Conservation (phyloP, 305 asterid genomes). For the Caryopteris hybrid region DNA sequence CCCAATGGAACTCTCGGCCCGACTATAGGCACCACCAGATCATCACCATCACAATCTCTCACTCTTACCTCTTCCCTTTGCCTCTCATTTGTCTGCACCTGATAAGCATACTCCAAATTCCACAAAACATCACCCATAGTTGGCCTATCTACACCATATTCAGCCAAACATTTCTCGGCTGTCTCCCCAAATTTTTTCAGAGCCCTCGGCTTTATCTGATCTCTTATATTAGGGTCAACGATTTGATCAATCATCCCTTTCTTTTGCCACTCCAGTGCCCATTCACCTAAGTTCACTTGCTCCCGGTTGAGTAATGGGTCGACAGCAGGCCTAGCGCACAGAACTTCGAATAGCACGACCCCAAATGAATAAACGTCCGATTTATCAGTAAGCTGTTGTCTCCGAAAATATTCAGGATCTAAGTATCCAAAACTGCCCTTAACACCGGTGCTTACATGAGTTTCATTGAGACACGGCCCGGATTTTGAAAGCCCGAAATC, state of each 20-base stretch:
- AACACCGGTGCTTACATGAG: constrained; percentile 89
- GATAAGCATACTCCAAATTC: constrained; percentile 79
- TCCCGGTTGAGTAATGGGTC: constrained; percentile 51
- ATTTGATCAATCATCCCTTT: constrained; percentile 58
- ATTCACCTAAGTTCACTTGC: constrained; percentile 70
- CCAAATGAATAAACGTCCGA: constrained; percentile 91
- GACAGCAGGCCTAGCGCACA: constrained; percentile 81
- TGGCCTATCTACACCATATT: constrained; percentile 83
- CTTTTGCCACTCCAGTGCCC: constrained; percentile 75
- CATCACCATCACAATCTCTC: constrained; percentile 10
- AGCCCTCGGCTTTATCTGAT: constrained; percentile 49
- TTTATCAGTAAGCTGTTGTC: constrained; percentile 81
- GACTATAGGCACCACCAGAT: constrained; percentile 13
- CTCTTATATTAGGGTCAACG: constrained; percentile 46
- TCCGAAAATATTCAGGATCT: constrained; percentile 81
- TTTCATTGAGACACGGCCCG: constrained; percentile 78
- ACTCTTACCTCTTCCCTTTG: constrained; percentile 19
- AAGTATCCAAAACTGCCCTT: constrained; percentile 92
- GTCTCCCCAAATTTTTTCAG: constrained; percentile 61
- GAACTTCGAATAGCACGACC: constrained; percentile 74
- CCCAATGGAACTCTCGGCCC: constrained; percentile 18
- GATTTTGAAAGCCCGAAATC: constrained; percentile 89
- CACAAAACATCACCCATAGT: constrained; percentile 85
- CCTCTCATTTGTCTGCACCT: constrained; percentile 64
- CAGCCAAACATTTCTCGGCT: constrained; percentile 79